Evolutionary conservation across 179 eudicot species (phyloP), one percentile per base, ranked within the genome.

Genomic region (Drosera spatulata): DNA sequence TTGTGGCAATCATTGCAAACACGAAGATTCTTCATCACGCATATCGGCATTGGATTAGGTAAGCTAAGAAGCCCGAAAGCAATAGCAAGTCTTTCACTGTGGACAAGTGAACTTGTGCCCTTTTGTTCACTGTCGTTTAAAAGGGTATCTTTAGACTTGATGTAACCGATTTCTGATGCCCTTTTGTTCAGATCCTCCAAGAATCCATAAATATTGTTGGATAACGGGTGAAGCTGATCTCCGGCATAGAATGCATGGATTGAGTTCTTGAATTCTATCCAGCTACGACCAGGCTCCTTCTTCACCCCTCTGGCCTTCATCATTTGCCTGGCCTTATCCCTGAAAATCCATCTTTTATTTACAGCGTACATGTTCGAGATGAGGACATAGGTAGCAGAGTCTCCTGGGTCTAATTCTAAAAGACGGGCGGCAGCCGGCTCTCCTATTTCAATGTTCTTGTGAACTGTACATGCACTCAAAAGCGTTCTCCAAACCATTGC

Each of bases 1-100:
- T 80, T 79, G 76, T 91, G 97, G 70, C 97, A 91, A 75, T 91
- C 97, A 42, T 69, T 77, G 77, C 97, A 91, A n/a, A 91, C 83
- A 3, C 97, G 94, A 39, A 91, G 85, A 76, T 91, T 91, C 75
- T 91, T 91, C 78, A 85, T 82, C 47, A 91, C 91, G 13, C 65
- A 77, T 55, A 88, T 42, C 45, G 96, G 96, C 46, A 80, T 66
- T 37, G 77, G 39, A 62, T 64, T 46, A 41, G 95, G 67, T 68
- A 82, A 75, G 69, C 77, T 80, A 45, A 91, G 60, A 52, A 91
- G 82, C 60, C 91, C 97, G 75, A 77, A 88, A 64, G 96, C 70
- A 77, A 91, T 68, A 47, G 97, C 97, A 61, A 91, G 71, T 70
- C 81, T 88, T 67, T 91, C 97, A 77, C 97, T 91, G 61, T 78